Evolutionary conservation across 768 basidiomycete species (phyloP).

Genomic region (Russula griseocarnosa): DNA sequence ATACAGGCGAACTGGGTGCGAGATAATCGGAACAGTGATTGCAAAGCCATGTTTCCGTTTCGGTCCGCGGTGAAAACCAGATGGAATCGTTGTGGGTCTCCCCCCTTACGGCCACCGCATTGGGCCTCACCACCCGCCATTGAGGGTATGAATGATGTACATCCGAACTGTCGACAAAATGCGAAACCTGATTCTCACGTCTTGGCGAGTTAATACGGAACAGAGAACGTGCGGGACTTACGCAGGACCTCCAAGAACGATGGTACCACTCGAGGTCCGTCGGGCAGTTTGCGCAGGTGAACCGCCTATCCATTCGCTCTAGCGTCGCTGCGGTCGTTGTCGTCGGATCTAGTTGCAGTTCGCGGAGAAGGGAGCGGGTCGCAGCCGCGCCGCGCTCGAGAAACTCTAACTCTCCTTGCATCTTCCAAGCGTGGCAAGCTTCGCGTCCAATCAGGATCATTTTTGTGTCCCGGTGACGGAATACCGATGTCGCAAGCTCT

Average conservation of each 20-base stretch:
- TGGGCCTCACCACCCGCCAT: constrained; percentile 1
- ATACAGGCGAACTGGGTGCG: not conserved
- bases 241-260: constrained; percentile 18
- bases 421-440: constrained; percentile 24
- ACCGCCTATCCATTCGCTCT: constrained; percentile 4
- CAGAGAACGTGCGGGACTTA: constrained; percentile 4
- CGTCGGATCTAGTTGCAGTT: constrained; percentile 5
- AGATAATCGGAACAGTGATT: constrained; percentile 21
- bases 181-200: constrained; percentile 7
- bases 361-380: not conserved
- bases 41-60: constrained; percentile 18
- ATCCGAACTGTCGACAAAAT: not conserved
- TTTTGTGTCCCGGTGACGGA: not conserved
- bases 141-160: not conserved
- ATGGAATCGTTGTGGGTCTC: not conserved
- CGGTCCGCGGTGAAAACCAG: not conserved
- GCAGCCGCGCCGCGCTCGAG: constrained; percentile 18
- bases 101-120: not conserved
- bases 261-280: not conserved
- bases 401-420: constrained; percentile 1
- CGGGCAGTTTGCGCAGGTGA: constrained; percentile 19
- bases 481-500: constrained; percentile 22
- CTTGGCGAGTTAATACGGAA: not conserved
- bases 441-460: constrained; percentile 21
- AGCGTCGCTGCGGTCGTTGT: constrained; percentile 6